phyloP scores from a whole-genome alignment of 176 grass and related monocot species.

The Cocos nucifera region DNA sequence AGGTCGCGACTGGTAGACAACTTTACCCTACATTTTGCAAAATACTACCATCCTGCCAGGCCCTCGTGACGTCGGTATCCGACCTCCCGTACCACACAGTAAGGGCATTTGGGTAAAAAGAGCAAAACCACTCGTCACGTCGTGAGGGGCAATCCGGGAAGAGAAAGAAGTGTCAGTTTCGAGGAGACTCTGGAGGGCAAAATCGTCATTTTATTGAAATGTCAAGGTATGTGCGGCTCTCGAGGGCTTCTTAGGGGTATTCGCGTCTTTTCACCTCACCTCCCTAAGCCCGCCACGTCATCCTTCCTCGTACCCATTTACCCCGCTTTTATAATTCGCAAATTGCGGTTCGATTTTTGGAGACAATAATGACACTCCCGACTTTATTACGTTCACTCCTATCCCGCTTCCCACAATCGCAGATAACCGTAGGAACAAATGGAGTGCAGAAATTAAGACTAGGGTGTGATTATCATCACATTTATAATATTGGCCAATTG shows the following conservation, averaged over 20 bases:
- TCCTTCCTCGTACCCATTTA: constrained; percentile 82
- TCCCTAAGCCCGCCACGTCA: constrained; percentile 45
- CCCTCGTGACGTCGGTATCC: too few species aligned
- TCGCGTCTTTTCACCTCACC: neutral
- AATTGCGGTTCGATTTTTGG: too few species aligned
- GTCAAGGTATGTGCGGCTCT: constrained; percentile 17
- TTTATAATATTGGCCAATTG: too few species aligned
- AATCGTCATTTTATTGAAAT: constrained; percentile 28
- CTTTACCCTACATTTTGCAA: neutral
- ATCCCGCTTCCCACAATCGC: too few species aligned
- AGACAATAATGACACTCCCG: neutral
- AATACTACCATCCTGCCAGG: neutral
- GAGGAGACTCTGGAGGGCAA: constrained; percentile 17
- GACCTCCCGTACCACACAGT: too few species aligned
- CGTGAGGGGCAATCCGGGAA: constrained; percentile 21
- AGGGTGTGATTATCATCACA: too few species aligned
- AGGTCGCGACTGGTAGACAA: neutral
- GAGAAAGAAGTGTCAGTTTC: constrained; percentile 5
- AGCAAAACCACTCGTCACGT: neutral
- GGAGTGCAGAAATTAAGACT: too few species aligned
- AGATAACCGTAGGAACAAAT: too few species aligned
- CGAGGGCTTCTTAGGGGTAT: constrained; percentile 2
- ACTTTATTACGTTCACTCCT: neutral
- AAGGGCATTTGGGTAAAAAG: neutral
- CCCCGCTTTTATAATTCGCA: constrained; percentile 8